Evolutionary conservation across 768 basidiomycete species (phyloP).

Genomic region (Amanita pallidorosea): DNA sequence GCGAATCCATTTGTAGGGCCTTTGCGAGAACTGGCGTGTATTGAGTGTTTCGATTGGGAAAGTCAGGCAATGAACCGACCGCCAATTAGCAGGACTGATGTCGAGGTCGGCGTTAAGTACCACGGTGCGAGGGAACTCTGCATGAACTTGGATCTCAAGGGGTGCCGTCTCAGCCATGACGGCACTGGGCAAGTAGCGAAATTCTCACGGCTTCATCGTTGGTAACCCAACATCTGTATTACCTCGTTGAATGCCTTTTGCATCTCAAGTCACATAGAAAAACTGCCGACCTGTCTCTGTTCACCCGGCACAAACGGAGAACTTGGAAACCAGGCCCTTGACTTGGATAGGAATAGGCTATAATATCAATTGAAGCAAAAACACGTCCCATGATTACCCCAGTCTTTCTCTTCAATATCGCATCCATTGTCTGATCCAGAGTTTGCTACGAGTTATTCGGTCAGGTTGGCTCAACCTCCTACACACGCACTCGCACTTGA

Average conservation of each 20-base stretch:
- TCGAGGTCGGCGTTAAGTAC: not conserved
- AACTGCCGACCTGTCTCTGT: conserved; percentile 81
- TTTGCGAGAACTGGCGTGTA: not conserved
- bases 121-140: not conserved
- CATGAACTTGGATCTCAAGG: not conserved
- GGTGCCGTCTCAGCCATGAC: not conserved
- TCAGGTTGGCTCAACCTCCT: no score
- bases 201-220: no score
- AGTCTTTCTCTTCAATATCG: no score
- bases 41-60: not conserved
- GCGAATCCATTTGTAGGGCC: not conserved
- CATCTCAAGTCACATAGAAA: no score
- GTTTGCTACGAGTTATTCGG: no score
- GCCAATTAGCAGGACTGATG: not conserved
- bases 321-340: conserved; percentile 77
- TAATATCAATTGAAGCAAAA: no score
- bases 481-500: no score
- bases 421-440: no score
- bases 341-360: conserved; percentile 46
- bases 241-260: no score
- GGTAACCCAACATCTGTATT: no score
- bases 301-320: conserved; percentile 63
- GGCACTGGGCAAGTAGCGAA: no score
- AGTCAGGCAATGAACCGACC: not conserved
- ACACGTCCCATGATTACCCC: no score